Evolutionary conservation across 1,139 yeast genomes (phyloP).

Genomic region (Yamadazyma sp.): DNA sequence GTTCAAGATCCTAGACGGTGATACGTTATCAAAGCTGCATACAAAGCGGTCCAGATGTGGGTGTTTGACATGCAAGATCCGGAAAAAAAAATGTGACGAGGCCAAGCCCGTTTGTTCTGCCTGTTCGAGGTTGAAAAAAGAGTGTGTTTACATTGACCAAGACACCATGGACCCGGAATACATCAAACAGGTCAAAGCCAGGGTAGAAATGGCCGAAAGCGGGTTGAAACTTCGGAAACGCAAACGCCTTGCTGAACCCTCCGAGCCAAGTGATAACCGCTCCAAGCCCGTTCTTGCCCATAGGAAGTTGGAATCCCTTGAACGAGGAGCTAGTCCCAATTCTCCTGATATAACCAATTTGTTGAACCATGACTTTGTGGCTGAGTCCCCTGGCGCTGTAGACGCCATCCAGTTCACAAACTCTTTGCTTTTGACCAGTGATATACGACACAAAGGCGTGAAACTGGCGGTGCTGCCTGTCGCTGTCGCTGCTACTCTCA

Average conservation of each 20-base stretch:
- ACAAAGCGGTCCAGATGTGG: constrained; percentile 51
- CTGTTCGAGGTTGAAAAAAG: constrained; percentile 53
- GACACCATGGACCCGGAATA: constrained; percentile 14
- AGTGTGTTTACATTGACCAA: constrained; percentile 46
- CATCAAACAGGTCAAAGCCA: constrained; percentile 9
- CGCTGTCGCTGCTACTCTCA: too few relatives aligned
- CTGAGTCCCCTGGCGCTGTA: background rate
- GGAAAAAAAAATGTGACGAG: constrained; percentile 77
- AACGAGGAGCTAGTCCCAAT: constrained; percentile 5
- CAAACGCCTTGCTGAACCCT: constrained; percentile 13
- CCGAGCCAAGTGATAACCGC: background rate
- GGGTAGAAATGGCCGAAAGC: constrained; percentile 33
- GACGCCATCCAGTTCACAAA: background rate
- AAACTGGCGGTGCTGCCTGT: too few relatives aligned
- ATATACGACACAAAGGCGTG: background rate
- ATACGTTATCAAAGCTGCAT: background rate
- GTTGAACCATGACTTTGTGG: constrained; percentile 6
- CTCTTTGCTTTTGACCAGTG: background rate
- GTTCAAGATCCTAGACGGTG: background rate
- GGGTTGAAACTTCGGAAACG: constrained; percentile 35
- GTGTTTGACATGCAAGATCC: constrained; percentile 66
- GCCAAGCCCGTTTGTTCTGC: constrained; percentile 59
- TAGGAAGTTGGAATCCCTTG: background rate
- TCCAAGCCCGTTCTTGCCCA: background rate
- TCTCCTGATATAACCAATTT: constrained; percentile 11